These are phyloP conservation scores for Fusarium sp. DNA, from an alignment of 2,329 filamentous ascomycete species.

Conservation along the genomic window DNA sequence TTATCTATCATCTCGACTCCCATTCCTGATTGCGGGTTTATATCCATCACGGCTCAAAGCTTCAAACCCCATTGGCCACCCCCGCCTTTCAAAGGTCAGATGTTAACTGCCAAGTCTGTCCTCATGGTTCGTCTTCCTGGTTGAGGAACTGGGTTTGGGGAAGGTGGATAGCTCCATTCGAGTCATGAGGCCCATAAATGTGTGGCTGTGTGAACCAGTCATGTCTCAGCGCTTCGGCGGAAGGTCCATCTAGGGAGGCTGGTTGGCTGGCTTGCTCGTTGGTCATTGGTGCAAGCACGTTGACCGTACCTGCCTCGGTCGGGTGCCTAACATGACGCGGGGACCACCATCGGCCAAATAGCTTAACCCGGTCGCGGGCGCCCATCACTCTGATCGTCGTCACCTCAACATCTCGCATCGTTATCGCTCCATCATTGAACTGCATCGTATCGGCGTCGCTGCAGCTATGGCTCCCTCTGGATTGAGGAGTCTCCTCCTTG, in stretches of 20 bases:
- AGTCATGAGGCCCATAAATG: constrained; percentile 33
- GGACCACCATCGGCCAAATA: constrained; percentile 42
- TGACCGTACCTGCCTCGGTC: constrained; percentile 38
- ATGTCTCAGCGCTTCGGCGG: not conserved
- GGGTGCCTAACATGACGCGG: constrained; percentile 39
- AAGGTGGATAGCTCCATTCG: constrained; percentile 13
- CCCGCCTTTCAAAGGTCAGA: constrained; percentile 13
- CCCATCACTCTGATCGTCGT: constrained; percentile 31
- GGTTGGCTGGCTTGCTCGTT: constrained; percentile 1
- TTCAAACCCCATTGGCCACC: constrained; percentile 16
- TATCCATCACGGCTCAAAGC: not conserved
- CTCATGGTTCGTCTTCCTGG: constrained; percentile 20
- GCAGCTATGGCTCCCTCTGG: constrained; percentile 55
- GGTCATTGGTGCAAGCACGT: constrained; percentile 7
- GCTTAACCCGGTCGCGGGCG: constrained; percentile 39
- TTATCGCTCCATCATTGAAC: constrained; percentile 28
- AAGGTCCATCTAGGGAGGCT: not conserved
- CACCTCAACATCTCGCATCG: constrained; percentile 26
- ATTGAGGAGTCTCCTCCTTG: constrained; percentile 53
- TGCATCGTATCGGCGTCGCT: constrained; percentile 36
- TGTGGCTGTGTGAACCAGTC: constrained; percentile 25
- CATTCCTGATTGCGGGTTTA: not conserved
- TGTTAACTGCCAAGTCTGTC: constrained; percentile 5
- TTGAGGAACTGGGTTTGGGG: constrained; percentile 5
- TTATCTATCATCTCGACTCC: not conserved